Evolutionary conservation across 2,329 filamentous ascomycete species (phyloP), one percentile per base, ranked within the genome.

Genomic region (Alternaria arbusti): DNA sequence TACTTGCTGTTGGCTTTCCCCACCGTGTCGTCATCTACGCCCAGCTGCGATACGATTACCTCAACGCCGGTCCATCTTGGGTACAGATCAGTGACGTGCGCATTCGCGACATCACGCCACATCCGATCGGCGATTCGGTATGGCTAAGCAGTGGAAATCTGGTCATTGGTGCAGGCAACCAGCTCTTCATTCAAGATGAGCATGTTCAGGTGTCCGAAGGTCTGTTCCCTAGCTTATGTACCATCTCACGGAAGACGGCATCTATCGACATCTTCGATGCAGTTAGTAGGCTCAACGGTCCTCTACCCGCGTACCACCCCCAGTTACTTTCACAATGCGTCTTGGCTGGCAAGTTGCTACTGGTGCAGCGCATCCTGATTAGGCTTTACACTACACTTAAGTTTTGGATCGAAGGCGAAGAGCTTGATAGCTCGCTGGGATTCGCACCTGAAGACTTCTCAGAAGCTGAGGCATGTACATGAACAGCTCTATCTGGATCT

Each of bases 1-100:
- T 97, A 59, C 84, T 97, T 20, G 93, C 94, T 1, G 92, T 97
- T n/a, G 94, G 94, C 0, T 97, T 97, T 74, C 90, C 91, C n/a
- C 92, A 94, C 68, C 89, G 91, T 60, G 90, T 97, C 6, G 81
- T 96, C 28, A 84, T 97, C 3, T 86, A 97, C 25, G 90, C 91
- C 6, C 94, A 97, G 75, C 89, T 97, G 82, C 91, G 94, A 12
- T 97, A 96, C 74, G 93, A 97, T 79, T 97, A 97, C 76, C 84
- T 97, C 17, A 93, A 94, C 72, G 90, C 92, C 64, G 91, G 91
- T 1, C 92, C 93, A n/a, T 93, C 94, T 0, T 97, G 94, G 94
- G 91, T 92, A 1, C 86, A 91, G 23, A 91, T 97, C 62, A 86
- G 92, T 49, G 91, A 97, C 75, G 92, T 97, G 60, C 89, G 86